Evolutionary conservation across 2,329 filamentous ascomycete species (phyloP).

Genomic region (Xylariaceae sp.): DNA sequence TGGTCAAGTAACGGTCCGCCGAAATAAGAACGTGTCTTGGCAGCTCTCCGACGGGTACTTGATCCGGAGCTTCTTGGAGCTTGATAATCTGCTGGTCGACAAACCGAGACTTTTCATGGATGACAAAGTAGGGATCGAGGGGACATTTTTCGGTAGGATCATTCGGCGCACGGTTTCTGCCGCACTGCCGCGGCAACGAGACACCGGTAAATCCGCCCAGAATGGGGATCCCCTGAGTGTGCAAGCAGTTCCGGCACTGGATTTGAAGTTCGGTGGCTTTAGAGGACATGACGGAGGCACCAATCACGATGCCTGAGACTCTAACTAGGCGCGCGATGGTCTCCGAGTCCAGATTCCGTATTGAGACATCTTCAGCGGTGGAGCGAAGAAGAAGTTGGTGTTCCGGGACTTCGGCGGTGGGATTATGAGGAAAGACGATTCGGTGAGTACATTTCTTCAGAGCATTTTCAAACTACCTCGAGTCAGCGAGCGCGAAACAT

Average conservation of each 20-base stretch:
- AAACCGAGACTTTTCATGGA: slow-evolving; percentile 90
- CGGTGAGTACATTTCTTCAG: slow-evolving; percentile 86
- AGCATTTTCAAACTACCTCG: slow-evolving; percentile 74
- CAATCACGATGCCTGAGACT: slow-evolving; percentile 95
- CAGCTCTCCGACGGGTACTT: slow-evolving; percentile 93
- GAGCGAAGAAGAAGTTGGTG: slow-evolving; percentile 96
- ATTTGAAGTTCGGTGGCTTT: slow-evolving; percentile 86
- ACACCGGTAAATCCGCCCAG: slow-evolving; percentile 83
- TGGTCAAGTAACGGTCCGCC: slow-evolving; percentile 92
- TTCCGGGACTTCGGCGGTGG: slow-evolving; percentile 66
- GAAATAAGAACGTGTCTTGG: slow-evolving; percentile 92
- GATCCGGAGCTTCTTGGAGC: slow-evolving; percentile 92
- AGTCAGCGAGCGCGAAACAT: slow-evolving; percentile 6
- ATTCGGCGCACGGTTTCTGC: slow-evolving; percentile 54
- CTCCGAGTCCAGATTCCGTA: slow-evolving; percentile 86
- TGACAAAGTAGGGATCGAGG: slow-evolving; percentile 89
- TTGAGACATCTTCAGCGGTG: slow-evolving; percentile 81
- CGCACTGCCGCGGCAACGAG: slow-evolving; percentile 75
- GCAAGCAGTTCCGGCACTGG: slow-evolving; percentile 80
- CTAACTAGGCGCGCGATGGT: slow-evolving; percentile 92
- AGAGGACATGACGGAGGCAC: slow-evolving; percentile 91
- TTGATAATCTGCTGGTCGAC: slow-evolving; percentile 98
- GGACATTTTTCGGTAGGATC: slow-evolving; percentile 73
- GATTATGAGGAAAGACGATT: slow-evolving; percentile 78
- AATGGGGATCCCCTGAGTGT: slow-evolving; percentile 64